Evolutionary conservation across 2,329 filamentous ascomycete species (phyloP).

Genomic region (Graphium sp.): DNA sequence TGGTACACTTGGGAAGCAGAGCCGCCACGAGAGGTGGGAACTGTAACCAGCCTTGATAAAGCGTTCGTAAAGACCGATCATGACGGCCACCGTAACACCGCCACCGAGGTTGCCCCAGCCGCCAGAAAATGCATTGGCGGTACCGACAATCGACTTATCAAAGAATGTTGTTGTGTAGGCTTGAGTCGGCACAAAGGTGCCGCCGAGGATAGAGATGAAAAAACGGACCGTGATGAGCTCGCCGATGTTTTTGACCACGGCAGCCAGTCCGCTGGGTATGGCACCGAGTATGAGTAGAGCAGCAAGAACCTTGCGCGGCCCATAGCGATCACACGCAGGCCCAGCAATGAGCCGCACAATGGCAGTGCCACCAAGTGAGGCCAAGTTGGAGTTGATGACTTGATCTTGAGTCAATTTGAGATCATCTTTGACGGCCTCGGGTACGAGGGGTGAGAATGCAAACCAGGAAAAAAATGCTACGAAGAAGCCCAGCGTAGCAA

Average conservation of each 20-base stretch:
- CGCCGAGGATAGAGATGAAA: conserved; percentile 67
- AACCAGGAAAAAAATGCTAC: conserved; percentile 87
- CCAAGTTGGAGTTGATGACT: conserved; percentile 80
- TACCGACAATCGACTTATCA: conserved; percentile 82
- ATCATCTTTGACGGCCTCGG: conserved; percentile 65
- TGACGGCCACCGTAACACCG: conserved; percentile 83
- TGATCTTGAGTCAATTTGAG: conserved; percentile 53
- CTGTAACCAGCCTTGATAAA: too few species aligned
- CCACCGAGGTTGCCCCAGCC: conserved; percentile 80
- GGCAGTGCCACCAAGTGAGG: conserved; percentile 54
- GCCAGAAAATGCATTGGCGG: conserved; percentile 70
- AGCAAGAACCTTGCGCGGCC: conserved; percentile 66
- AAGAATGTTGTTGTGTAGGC: conserved; percentile 91
- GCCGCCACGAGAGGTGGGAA: too few species aligned
- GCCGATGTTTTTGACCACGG: conserved; percentile 45
- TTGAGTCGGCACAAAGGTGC: conserved; percentile 70
- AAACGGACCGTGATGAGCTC: conserved; percentile 62
- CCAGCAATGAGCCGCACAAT: conserved; percentile 64
- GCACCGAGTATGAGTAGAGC: conserved; percentile 61
- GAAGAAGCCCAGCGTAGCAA: conserved; percentile 76
- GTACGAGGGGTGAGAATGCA: conserved; percentile 69
- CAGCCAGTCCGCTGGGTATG: conserved; percentile 68
- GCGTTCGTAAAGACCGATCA: too few species aligned
- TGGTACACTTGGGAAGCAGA: too few species aligned
- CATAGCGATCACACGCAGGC: conserved; percentile 72